Evolutionary conservation across 495 filamentous ascomycete genomes (phyloP).

Genomic region (Aspergillus nanangensis): DNA sequence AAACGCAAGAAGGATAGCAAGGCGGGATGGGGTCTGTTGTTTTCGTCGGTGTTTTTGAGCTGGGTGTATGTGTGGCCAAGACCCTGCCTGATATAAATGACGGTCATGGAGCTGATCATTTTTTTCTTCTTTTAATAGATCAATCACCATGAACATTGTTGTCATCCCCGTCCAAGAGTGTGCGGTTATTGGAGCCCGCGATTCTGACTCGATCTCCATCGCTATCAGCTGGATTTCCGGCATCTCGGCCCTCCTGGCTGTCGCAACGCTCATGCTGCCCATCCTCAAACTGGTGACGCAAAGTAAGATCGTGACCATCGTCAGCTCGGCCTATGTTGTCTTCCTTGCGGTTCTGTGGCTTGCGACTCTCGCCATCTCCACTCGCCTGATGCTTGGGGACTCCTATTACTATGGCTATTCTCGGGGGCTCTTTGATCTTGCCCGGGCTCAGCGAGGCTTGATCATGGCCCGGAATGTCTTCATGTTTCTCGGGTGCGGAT

Average conservation of each 20-base stretch:
- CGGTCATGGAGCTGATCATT: background rate
- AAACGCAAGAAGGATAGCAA: background rate
- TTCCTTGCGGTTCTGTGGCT: constrained; percentile 16
- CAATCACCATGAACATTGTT: background rate
- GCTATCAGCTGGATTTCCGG: background rate
- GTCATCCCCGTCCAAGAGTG: background rate
- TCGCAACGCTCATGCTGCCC: background rate
- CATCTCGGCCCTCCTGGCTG: background rate
- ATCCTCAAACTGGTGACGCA: background rate
- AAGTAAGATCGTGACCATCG: background rate
- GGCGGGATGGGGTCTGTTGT: background rate
- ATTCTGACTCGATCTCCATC: background rate
- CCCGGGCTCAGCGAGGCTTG: constrained; percentile 7
- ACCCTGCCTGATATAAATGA: background rate
- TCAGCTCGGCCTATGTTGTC: constrained; percentile 2
- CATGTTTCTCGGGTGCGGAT: constrained; percentile 7
- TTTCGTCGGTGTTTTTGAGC: background rate
- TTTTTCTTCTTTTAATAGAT: too few species aligned
- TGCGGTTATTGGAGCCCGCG: background rate
- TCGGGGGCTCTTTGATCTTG: constrained; percentile 6
- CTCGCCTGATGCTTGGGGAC: background rate
- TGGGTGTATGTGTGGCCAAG: background rate
- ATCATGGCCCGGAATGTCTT: background rate
- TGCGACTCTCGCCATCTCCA: constrained; percentile 5
- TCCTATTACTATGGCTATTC: background rate